These are phyloP conservation scores for Sparassis latifolia DNA, from an alignment of 1,284 basidiomycete species.

Conservation along the genomic window DNA sequence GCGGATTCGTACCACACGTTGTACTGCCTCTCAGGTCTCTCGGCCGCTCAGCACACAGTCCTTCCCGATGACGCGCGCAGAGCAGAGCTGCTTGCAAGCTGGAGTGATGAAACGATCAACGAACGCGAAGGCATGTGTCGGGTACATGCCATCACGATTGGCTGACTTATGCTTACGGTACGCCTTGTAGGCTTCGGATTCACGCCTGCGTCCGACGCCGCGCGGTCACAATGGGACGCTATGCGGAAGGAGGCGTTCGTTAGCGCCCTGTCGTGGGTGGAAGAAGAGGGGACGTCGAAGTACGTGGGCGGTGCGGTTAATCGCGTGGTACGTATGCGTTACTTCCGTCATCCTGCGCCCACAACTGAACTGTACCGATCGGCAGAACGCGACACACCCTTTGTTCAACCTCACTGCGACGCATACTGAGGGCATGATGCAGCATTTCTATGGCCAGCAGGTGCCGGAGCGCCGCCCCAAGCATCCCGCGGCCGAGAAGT, in stretches of 20 bases:
- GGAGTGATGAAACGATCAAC: conserved; percentile 28
- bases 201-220: conserved; percentile 7
- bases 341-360: not conserved
- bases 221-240: conserved; percentile 10
- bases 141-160: too few relatives aligned
- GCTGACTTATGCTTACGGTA: too few relatives aligned
- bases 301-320: conserved; percentile 64
- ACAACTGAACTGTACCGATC: not conserved
- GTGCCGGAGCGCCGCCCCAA: conserved; percentile 26
- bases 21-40: conserved; percentile 87
- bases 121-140: conserved; percentile 23
- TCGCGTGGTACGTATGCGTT: conserved; percentile 54
- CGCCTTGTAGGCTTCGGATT: too few relatives aligned
- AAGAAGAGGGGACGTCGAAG: conserved; percentile 60
- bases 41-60: conserved; percentile 78
- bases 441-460: conserved; percentile 70
- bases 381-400: conserved; percentile 83
- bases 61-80: conserved; percentile 40
- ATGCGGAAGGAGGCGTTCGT: conserved; percentile 52
- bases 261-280: conserved; percentile 65
- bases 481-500: not conserved
- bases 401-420: conserved; percentile 81
- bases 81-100: conserved; percentile 36
- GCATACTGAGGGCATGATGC: conserved; percentile 66
- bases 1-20: conserved; percentile 90